Evolutionary conservation across 2,329 filamentous ascomycete genomes (phyloP).

Genomic region (Zymoseptoria crescenta): DNA sequence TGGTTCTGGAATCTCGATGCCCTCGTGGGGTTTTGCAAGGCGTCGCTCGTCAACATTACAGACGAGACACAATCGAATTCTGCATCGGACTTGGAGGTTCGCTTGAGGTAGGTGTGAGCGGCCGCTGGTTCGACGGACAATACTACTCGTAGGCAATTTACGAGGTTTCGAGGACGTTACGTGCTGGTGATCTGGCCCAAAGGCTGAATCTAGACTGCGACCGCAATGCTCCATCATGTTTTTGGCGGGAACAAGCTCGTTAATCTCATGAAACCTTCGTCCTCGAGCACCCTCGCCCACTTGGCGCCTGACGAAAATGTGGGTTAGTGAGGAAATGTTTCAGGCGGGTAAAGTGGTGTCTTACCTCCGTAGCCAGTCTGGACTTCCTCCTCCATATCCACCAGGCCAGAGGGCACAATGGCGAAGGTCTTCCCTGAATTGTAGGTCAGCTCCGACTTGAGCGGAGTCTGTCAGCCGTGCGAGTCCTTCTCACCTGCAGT

Average conservation of each 20-base stretch:
- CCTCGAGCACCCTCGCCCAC: not conserved
- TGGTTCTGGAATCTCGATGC: no score
- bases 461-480: no score
- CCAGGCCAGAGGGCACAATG: not conserved
- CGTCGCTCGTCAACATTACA: no score
- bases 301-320: not conserved
- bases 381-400: not conserved
- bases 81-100: no score
- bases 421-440: not conserved
- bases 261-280: not conserved
- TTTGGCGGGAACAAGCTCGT: not conserved
- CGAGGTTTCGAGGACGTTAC: no score
- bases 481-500: not conserved
- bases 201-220: no score
- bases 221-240: not conserved
- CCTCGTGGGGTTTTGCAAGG: no score
- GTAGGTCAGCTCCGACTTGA: not conserved
- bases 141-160: no score
- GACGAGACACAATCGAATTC: no score
- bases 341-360: not conserved
- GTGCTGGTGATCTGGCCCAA: no score
- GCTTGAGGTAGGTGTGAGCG: no score
- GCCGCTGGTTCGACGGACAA: no score
- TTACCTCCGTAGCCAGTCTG: not conserved
- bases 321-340: not conserved